phyloP scores from a whole-genome alignment of 2,329 filamentous ascomycete species.

The Xylaria digitata region DNA sequence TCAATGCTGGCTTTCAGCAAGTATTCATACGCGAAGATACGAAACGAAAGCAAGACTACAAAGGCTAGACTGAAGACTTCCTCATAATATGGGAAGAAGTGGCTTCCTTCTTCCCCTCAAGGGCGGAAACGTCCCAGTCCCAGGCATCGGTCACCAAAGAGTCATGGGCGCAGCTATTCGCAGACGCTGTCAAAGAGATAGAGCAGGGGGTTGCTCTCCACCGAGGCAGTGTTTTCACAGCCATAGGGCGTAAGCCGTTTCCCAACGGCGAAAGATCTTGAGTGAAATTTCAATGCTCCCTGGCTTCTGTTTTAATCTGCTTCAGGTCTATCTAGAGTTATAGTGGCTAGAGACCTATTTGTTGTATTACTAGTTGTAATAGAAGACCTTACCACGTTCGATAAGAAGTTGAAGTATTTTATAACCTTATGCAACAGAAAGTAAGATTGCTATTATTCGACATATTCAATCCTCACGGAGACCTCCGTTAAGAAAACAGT shows the following conservation, averaged over 20 bases:
- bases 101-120: slow-evolving; percentile 37
- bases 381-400: no score
- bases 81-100: slow-evolving; percentile 47
- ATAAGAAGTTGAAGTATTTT: no score
- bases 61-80: slow-evolving; percentile 46
- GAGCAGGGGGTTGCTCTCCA: slow-evolving; percentile 43
- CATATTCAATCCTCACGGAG: no score
- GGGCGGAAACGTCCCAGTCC: slow-evolving; percentile 33
- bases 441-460: no score
- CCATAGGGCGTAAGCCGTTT: slow-evolving; percentile 16
- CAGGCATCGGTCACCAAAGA: slow-evolving; percentile 41
- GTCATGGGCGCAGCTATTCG: slow-evolving; percentile 38
- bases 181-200: slow-evolving; percentile 42
- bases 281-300: no score
- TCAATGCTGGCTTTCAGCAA: slow-evolving; percentile 3
- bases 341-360: no score
- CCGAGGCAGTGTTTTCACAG: slow-evolving; percentile 31
- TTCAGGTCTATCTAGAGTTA: no score
- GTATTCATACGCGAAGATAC: not conserved
- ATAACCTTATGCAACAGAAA: no score
- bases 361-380: no score
- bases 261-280: not conserved
- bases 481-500: no score
- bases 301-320: no score
- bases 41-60: slow-evolving; percentile 38